Conservation (phyloP, 768 basidiomycete species). For the Suillus occidentalis region DNA sequence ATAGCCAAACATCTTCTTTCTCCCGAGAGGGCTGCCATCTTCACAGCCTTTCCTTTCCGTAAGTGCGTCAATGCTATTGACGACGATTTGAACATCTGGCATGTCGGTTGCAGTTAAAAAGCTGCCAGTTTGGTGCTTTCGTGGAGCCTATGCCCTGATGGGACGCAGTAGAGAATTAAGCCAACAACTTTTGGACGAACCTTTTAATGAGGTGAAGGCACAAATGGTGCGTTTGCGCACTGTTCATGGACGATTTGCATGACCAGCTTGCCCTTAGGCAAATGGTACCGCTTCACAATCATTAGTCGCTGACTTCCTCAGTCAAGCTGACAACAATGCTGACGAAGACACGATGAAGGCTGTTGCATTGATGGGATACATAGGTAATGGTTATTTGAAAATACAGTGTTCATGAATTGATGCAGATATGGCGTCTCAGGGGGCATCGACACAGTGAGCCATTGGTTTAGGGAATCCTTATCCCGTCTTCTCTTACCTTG, state of each 20-base stretch:
- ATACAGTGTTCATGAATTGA: neutral
- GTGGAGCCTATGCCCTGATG: neutral
- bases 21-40: constrained; percentile 4
- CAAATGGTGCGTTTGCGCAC: neutral
- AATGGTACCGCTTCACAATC: neutral
- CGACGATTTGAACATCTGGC: neutral
- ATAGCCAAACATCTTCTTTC: constrained; percentile 9
- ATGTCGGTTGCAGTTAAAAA: neutral
- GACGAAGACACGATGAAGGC: neutral
- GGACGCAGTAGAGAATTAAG: neutral
- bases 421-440: neutral
- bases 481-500: constrained; percentile 26
- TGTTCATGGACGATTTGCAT: too few species aligned
- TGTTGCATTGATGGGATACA: neutral
- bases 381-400: neutral
- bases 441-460: neutral
- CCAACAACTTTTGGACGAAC: neutral
- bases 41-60: constrained; percentile 11
- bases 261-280: neutral
- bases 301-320: neutral
- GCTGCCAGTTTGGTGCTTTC: neutral
- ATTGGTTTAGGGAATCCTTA: constrained; percentile 9
- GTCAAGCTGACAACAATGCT: neutral
- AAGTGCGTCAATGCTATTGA: neutral
- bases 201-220: neutral